phyloP scores from a whole-genome alignment of 2,329 filamentous ascomycete species.

The Aureobasidium sp. region DNA sequence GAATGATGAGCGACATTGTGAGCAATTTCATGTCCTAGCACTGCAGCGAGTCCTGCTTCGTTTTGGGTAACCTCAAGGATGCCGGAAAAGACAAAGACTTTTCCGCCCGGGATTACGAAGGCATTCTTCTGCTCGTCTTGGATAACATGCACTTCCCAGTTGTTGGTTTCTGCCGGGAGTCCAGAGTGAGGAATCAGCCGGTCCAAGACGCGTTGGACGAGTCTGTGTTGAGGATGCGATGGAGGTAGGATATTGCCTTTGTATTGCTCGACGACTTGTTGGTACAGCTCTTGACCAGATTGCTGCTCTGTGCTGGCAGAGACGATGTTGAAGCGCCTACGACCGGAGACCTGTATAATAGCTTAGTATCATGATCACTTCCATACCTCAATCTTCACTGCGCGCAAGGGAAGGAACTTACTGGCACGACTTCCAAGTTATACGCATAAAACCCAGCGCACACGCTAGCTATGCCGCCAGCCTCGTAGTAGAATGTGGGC shows the following conservation, averaged over 20 bases:
- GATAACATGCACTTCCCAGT: slow-evolving; percentile 70
- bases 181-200: slow-evolving; percentile 60
- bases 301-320: slow-evolving; percentile 46
- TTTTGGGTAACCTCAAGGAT: slow-evolving; percentile 58
- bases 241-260: slow-evolving; percentile 49
- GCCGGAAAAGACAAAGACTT: slow-evolving; percentile 71
- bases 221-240: slow-evolving; percentile 47
- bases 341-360: slow-evolving; percentile 48
- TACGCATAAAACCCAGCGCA: slow-evolving; percentile 53
- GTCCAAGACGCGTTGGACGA: slow-evolving; percentile 57
- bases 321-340: slow-evolving; percentile 65
- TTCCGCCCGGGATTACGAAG: slow-evolving; percentile 67
- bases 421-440: slow-evolving; percentile 64
- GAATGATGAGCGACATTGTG: slow-evolving; percentile 64
- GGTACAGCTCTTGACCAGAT: slow-evolving; percentile 47
- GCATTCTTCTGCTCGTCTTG: slow-evolving; percentile 59
- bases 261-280: slow-evolving; percentile 48
- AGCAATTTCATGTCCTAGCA: slow-evolving; percentile 75
- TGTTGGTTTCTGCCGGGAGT: slow-evolving; percentile 36
- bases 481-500: slow-evolving; percentile 40
- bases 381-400: not conserved
- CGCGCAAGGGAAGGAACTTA: slow-evolving; percentile 16
- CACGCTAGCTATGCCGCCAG: slow-evolving; percentile 33
- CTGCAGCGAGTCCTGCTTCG: slow-evolving; percentile 64
- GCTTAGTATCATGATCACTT: not conserved